These are phyloP conservation scores for Tilletia indica DNA, from an alignment of 1,284 basidiomycete species.

Conservation along the genomic window DNA sequence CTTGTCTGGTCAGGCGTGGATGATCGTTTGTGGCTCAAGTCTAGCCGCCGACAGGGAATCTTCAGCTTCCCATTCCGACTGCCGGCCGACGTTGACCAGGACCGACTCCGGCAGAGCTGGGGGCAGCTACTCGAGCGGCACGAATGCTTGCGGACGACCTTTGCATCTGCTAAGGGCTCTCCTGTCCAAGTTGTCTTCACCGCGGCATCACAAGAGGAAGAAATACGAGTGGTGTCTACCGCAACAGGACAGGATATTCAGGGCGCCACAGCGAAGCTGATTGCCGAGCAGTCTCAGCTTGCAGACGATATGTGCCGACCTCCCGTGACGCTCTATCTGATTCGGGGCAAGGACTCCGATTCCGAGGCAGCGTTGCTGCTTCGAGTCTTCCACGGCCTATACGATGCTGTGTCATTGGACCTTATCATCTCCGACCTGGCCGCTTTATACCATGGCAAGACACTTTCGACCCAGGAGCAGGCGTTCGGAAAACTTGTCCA, in stretches of 20 bases:
- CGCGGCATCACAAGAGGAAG: not conserved
- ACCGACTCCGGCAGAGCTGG: conserved; percentile 34
- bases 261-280: conserved; percentile 18
- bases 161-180: conserved; percentile 25
- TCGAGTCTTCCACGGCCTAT: conserved; percentile 48
- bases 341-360: conserved; percentile 18
- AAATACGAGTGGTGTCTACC: conserved; percentile 17
- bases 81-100: conserved; percentile 1
- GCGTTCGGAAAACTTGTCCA: not conserved
- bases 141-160: conserved; percentile 41
- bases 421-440: conserved; percentile 41
- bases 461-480: not conserved
- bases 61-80: conserved; percentile 41
- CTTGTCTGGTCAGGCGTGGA: conserved; percentile 40
- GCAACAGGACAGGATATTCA: conserved; percentile 19
- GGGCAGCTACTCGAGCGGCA: conserved; percentile 31
- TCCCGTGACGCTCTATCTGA: conserved; percentile 6
- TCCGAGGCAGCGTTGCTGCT: conserved; percentile 34
- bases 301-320: not conserved
- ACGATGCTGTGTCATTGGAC: conserved; percentile 48
- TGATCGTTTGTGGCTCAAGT: conserved; percentile 32
- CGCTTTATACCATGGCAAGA: conserved; percentile 27
- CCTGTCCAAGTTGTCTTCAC: conserved; percentile 32
- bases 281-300: not conserved
- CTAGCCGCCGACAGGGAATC: conserved; percentile 25